Evolutionary conservation across 2,329 filamentous ascomycete species (phyloP).

Genomic region (Didymella exigua): DNA sequence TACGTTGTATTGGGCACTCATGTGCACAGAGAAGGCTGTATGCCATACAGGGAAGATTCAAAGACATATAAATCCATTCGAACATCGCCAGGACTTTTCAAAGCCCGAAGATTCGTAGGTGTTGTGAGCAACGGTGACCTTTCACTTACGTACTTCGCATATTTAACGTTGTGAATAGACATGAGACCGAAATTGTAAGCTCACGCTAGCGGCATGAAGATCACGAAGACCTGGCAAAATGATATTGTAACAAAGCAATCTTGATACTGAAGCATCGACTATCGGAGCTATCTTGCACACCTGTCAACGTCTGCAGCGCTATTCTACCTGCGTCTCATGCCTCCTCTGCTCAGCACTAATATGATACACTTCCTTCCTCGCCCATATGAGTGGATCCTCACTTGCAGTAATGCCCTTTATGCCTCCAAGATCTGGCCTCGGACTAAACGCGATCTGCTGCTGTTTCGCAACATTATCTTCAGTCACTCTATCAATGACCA

Average conservation of each 20-base stretch:
- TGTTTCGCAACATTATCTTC: slow-evolving; percentile 13
- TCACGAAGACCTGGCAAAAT: too few species aligned
- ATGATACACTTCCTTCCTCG: slow-evolving; percentile 10
- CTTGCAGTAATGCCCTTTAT: slow-evolving; percentile 8
- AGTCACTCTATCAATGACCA: slow-evolving; percentile 6
- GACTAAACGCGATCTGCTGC: slow-evolving; percentile 17
- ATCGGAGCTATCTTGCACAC: not conserved
- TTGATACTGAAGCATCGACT: not conserved
- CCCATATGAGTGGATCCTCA: slow-evolving; percentile 12
- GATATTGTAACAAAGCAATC: not conserved
- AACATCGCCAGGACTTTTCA: not conserved
- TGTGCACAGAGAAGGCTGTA: not conserved
- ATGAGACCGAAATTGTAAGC: too few species aligned
- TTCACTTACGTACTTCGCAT: too few species aligned
- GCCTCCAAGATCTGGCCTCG: slow-evolving; percentile 10
- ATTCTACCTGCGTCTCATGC: slow-evolving; percentile 14
- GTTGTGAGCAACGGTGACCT: too few species aligned
- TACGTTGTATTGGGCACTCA: not conserved
- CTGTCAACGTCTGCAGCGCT: not conserved
- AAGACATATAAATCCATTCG: not conserved
- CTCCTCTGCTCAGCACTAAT: slow-evolving; percentile 18
- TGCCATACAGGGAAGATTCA: not conserved
- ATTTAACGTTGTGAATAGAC: too few species aligned
- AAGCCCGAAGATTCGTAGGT: too few species aligned
- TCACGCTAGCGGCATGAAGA: too few species aligned